A percentile compares a stretch with the other conserved stretches of the same genome.
Conservation (phyloP, 176 grass and related monocot genomes). For the Phyllostachys edulis region DNA sequence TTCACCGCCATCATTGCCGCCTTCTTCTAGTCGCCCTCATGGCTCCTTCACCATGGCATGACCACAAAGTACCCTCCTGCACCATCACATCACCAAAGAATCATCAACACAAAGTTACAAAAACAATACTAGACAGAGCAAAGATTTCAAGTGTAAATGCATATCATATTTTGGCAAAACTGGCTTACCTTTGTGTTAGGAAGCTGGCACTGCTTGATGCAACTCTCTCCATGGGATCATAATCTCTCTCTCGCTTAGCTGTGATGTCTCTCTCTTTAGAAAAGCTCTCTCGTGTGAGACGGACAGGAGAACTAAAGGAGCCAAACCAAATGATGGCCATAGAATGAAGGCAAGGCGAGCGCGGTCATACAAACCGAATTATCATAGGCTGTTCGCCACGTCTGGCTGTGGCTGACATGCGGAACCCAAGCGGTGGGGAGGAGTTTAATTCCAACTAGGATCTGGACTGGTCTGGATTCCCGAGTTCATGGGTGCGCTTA, state of each 20-base stretch:
- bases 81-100: not conserved
- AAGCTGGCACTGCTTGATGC: constrained; percentile 27
- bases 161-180: not conserved
- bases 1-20: not conserved
- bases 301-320: not conserved
- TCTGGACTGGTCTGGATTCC: too few relatives aligned
- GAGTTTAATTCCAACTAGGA: too few relatives aligned
- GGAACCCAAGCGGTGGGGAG: too few relatives aligned
- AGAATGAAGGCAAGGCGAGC: too few relatives aligned
- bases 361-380: too few relatives aligned
- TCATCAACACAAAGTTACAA: not conserved
- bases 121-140: not conserved
- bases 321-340: too few relatives aligned
- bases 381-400: too few relatives aligned
- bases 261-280: not conserved
- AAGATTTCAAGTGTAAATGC: not conserved
- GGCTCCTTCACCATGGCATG: constrained; percentile 21
- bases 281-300: constrained; percentile 1
- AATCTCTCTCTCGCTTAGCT: too few relatives aligned
- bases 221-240: constrained; percentile 31
- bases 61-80: constrained; percentile 49
- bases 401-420: too few relatives aligned
- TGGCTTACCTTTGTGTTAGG: constrained; percentile 23
- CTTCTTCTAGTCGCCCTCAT: constrained; percentile 33
- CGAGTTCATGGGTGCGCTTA: too few relatives aligned